Conservation (phyloP, 2,329 filamentous ascomycete genomes). For the Torrubiellomyces zombiae region DNA sequence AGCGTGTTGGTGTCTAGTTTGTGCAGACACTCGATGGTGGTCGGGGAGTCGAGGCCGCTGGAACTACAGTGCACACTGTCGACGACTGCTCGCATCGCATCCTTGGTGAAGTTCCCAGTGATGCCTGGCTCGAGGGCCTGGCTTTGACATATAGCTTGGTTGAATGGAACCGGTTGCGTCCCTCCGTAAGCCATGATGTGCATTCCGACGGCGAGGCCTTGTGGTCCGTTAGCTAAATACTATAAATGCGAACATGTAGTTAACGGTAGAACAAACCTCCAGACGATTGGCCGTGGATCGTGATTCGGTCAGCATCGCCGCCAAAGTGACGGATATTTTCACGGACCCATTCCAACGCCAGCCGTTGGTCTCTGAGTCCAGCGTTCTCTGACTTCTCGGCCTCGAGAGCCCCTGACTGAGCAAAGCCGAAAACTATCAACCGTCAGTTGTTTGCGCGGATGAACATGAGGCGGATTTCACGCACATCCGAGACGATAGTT, state of each 20-base stretch:
- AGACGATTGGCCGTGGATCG: constrained; percentile 15
- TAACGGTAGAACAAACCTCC: constrained; percentile 9
- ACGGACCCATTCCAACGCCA: constrained; percentile 24
- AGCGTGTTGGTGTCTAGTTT: constrained; percentile 23
- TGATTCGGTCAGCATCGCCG: constrained; percentile 27
- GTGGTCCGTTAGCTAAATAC: not conserved
- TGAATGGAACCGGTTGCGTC: constrained; percentile 24
- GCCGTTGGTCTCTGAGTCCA: constrained; percentile 35
- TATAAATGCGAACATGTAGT: no score
- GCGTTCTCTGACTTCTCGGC: constrained; percentile 20
- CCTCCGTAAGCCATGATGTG: constrained; percentile 32
- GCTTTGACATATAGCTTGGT: constrained; percentile 27
- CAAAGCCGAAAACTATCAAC: constrained; percentile 12
- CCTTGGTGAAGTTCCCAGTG: constrained; percentile 27
- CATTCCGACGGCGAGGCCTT: constrained; percentile 24
- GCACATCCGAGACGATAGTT: constrained; percentile 14
- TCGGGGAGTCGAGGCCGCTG: constrained; percentile 20
- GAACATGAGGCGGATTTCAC: not conserved
- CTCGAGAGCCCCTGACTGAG: constrained; percentile 9
- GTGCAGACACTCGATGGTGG: constrained; percentile 30
- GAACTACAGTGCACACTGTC: constrained; percentile 25
- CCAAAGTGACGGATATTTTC: constrained; percentile 31
- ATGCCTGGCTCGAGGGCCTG: constrained; percentile 35
- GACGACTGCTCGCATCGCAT: constrained; percentile 26
- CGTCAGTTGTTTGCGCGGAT: not conserved